Percentiles rank a stretch among this genome's conserved stretches.
Evolutionary conservation across 176 grass and related monocot genomes (phyloP).

Genomic region (Paspalum notatum): DNA sequence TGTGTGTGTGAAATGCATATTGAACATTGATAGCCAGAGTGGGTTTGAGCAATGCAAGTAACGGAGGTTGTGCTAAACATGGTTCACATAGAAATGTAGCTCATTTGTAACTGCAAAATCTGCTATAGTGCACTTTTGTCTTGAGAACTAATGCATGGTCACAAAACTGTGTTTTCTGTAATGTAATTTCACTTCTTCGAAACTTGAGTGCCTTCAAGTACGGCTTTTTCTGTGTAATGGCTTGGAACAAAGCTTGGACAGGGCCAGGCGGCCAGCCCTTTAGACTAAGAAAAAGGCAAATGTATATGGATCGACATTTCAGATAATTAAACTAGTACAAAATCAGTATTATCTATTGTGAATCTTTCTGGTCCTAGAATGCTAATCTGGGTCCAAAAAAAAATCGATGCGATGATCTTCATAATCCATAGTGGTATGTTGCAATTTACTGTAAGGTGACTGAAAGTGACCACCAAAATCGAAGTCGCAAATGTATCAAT

Average conservation of each 20-base stretch:
- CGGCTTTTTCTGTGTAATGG: background rate
- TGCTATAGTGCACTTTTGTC: background rate
- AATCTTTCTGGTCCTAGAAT: background rate
- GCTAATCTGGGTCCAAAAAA: background rate
- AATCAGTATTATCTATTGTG: background rate
- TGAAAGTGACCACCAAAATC: no score
- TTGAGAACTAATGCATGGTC: background rate
- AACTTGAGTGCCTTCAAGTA: no score
- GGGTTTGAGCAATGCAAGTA: constrained; percentile 21
- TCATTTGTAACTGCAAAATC: background rate
- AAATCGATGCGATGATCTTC: background rate
- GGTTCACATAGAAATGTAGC: background rate
- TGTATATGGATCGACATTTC: background rate
- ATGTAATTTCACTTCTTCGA: background rate
- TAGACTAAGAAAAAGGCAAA: background rate
- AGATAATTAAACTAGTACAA: background rate
- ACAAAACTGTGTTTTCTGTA: background rate
- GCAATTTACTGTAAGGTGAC: background rate
- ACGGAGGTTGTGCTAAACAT: background rate
- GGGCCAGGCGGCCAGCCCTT: background rate
- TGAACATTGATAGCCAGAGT: background rate
- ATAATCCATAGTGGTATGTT: background rate
- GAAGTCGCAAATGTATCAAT: no score
- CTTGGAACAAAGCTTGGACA: background rate
- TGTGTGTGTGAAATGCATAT: constrained; percentile 24